These are phyloP conservation scores for Hyaloscypha variabilis DNA, from an alignment of 495 filamentous ascomycete species.

Conservation along the genomic window DNA sequence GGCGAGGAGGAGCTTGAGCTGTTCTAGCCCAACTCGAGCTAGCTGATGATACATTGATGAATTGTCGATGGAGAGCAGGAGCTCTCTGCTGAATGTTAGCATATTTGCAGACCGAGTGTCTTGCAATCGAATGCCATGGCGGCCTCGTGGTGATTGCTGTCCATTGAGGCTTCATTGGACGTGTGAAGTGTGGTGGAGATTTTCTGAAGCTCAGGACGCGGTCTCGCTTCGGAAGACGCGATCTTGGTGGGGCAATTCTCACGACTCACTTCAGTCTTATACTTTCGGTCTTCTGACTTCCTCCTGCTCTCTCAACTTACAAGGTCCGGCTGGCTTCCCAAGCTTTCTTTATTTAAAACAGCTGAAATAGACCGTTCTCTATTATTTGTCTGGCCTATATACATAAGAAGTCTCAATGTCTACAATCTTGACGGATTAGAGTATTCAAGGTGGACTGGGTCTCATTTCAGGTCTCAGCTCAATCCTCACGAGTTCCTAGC, in stretches of 20 bases:
- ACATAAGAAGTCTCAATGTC: too few species aligned
- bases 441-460: too few species aligned
- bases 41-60: slow-evolving; percentile 2
- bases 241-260: background rate
- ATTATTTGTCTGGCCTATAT: too few species aligned
- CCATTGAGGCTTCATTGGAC: slow-evolving; percentile 22
- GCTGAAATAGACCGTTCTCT: too few species aligned
- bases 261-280: background rate
- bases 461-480: too few species aligned
- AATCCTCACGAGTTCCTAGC: too few species aligned
- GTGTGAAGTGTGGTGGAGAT: background rate
- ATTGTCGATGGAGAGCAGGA: background rate
- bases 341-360: too few species aligned
- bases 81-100: background rate
- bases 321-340: too few species aligned
- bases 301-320: too few species aligned
- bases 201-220: background rate
- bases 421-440: too few species aligned
- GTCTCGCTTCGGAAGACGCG: background rate
- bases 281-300: too few species aligned
- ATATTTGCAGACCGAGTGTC: background rate
- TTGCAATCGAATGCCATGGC: slow-evolving; percentile 2
- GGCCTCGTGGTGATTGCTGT: slow-evolving; percentile 15
- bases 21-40: background rate
- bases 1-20: background rate